phyloP scores from a whole-genome alignment of 2,329 filamentous ascomycete species.

The Cladosporium sp. region DNA sequence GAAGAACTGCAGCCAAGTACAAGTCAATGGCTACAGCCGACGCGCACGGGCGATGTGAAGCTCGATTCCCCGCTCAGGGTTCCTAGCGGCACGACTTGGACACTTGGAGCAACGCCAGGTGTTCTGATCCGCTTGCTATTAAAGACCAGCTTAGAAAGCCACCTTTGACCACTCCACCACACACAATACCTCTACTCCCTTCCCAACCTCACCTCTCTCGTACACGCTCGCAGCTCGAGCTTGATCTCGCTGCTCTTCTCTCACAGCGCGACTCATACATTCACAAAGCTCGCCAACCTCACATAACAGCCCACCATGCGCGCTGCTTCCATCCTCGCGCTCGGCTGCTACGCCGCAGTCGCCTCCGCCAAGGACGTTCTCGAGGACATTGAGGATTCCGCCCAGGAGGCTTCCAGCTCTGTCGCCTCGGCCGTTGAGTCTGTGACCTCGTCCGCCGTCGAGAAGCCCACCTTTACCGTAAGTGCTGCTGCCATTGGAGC shows the following conservation, averaged over 20 bases:
- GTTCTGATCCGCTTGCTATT: too few relatives aligned
- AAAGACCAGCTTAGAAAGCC: background rate
- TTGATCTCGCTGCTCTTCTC: conserved; percentile 3
- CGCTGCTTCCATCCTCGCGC: conserved; percentile 73
- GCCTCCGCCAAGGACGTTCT: conserved; percentile 67
- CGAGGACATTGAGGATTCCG: conserved; percentile 59
- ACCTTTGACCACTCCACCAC: background rate
- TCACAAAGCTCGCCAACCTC: background rate
- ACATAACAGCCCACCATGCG: conserved; percentile 55
- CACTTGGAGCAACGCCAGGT: too few relatives aligned
- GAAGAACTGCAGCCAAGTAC: too few relatives aligned
- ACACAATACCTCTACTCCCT: background rate
- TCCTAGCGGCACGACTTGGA: too few relatives aligned
- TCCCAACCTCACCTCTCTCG: background rate
- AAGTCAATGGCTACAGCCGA: too few relatives aligned
- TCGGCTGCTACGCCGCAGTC: conserved; percentile 65
- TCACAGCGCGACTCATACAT: background rate
- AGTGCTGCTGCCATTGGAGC: conserved; percentile 38
- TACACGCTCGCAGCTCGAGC: conserved; percentile 5
- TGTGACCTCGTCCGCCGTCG: conserved; percentile 55
- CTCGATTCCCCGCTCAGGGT: too few relatives aligned
- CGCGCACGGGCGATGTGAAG: too few relatives aligned
- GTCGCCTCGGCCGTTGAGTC: conserved; percentile 45
- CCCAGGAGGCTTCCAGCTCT: conserved; percentile 38
- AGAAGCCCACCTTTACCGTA: conserved; percentile 84